Base-by-base conservation (phyloP, 2,329 filamentous ascomycete genomes). In the Trichoderma pleuroti region DNA sequence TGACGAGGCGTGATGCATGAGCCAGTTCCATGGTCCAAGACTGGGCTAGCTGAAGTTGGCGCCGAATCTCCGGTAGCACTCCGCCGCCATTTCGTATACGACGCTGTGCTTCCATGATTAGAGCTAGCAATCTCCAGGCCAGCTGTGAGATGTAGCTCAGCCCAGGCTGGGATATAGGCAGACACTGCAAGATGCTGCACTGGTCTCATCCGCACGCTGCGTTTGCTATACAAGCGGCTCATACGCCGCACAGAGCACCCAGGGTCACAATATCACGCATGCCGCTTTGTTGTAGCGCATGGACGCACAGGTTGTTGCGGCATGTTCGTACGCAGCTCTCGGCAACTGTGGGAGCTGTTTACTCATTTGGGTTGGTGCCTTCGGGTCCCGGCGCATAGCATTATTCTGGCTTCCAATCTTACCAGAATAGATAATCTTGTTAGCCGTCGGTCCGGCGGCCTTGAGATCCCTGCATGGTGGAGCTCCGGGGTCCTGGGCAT, bases 391-490 rank as follows among this genome's bases (percentile, higher is more conserved):
- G 39, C 30, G 54, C 56, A 24, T 42, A 34, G 54, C 34, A 28
- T 32, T 28, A 16, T 18, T 18, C 21, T 52, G 14, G 8, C n/a
- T 68, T 28, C 16, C 39, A 42, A 14, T 21, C 30, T 8, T 12
- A 34, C 21, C 32, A 30, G 42, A 26, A 18, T 28, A 42, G 60
- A 70, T 34, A 34, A 66, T 59, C 39, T 67, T 46, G 54, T 52
- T 61, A 52, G 54, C 36, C 36, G 18, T 62, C 69, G 60, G 62
- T 67, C 34, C 54, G 62, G 54, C 28, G 24, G 39, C 21, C 39
- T 36, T 18, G 34, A 59, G 32, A 61, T 49, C 39, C 69, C 39
- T 71, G 54, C 56, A 61, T 28, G 39, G 69, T 67, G 69, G 69
- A 67, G 62, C 61, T 39, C 14, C 30, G 42, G 59, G 28, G 54